Base-by-base conservation (phyloP, 495 filamentous ascomycete species). In the Xylaria curta region DNA sequence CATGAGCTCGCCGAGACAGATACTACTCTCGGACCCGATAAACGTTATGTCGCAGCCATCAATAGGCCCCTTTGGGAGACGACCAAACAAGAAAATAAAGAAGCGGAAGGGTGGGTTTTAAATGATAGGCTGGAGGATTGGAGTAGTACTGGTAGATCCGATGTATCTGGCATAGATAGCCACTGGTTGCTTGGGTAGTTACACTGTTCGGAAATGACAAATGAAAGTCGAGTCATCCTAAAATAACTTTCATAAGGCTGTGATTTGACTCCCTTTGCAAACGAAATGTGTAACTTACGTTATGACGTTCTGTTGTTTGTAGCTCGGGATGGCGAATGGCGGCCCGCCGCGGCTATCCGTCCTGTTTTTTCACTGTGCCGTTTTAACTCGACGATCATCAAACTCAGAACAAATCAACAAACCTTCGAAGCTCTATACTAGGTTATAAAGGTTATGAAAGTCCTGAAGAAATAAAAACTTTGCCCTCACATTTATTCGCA, bases 21-120 rank as follows among this genome's bases (percentile, higher is more conserved):
- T 66, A 21, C 63, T 70, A 64, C 44, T 53, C n/a, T 73, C 75
- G 21, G 74, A 77, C 33, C 68, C 74, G 9, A 9, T 69, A 10
- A 69, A 74, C 4, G 77, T 75, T 8, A 84, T 83, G 83, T 82
- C 80, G n/a, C 83, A 85, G 72, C 83, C 82, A 38, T 73, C 77
- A 33, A n/a, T 76, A 47, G 83, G 83, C 1, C 9, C 66, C 1
- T 83, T 83, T 74, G 83, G 80, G 49, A 78, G 75, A 68, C 67
- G 74, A 2, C 75, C 76, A 31, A 78, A 71, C 58, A 81, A 74
- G 53, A 78, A 75, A 70, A 75, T 71, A 19, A 78, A 79, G 64
- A 80, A 74, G 72, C 72, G 75, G 31, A 77, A 75, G 67, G 72
- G 68, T 4, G 79, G 79, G 0, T 81, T 81, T 53, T 73, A 60